These are phyloP conservation scores for Alternaria rosae DNA, from an alignment of 2,329 filamentous ascomycete genomes.

Conservation along the genomic window DNA sequence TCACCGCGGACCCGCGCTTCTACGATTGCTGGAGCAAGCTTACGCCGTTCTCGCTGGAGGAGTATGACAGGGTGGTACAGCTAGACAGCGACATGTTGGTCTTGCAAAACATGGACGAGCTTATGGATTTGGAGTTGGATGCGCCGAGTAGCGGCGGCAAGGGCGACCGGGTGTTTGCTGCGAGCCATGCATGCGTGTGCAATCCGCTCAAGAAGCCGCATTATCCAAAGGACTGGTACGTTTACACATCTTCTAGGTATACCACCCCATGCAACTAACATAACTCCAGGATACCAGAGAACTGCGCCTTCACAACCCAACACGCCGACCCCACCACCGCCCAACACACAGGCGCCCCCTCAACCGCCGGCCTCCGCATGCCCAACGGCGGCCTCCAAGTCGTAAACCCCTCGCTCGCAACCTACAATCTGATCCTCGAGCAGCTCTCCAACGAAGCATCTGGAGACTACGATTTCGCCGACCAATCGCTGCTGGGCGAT, in stretches of 20 bases:
- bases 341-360: constrained; percentile 59
- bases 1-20: constrained; percentile 80
- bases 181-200: constrained; percentile 84
- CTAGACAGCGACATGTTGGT: constrained; percentile 91
- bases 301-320: constrained; percentile 69
- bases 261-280: background rate
- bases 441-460: constrained; percentile 56
- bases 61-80: constrained; percentile 82
- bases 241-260: background rate
- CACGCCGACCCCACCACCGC: constrained; percentile 60
- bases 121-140: constrained; percentile 84
- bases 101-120: constrained; percentile 85
- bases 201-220: constrained; percentile 80
- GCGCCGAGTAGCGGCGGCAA: constrained; percentile 58
- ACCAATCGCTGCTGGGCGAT: constrained; percentile 66
- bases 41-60: constrained; percentile 75
- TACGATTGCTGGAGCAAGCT: constrained; percentile 92
- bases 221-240: constrained; percentile 78
- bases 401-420: constrained; percentile 62
- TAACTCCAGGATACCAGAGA: constrained; percentile 56
- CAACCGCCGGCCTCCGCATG: constrained; percentile 62
- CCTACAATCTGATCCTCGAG: constrained; percentile 61
- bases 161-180: constrained; percentile 76
- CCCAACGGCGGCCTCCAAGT: constrained; percentile 69
- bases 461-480: constrained; percentile 66